These are phyloP conservation scores for Eucalyptus marginata DNA, from an alignment of 345 rosid genomes.

Conservation along the genomic window DNA sequence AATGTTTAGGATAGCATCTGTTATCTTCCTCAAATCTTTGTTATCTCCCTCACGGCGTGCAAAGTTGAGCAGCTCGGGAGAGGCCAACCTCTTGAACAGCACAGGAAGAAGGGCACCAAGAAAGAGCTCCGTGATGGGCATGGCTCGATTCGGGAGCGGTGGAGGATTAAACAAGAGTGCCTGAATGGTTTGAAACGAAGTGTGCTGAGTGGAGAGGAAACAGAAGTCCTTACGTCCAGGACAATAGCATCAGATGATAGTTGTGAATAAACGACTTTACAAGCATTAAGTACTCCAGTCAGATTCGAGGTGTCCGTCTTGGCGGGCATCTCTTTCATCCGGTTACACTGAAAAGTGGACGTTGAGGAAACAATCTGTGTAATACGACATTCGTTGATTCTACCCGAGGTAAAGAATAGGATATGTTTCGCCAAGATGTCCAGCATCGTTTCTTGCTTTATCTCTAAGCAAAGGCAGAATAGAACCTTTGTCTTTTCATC, in stretches of 20 bases:
- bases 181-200: too few relatives aligned
- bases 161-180: too few relatives aligned
- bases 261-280: background rate
- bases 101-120: too few relatives aligned
- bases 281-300: background rate
- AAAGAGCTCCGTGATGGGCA: too few relatives aligned
- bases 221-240: too few relatives aligned
- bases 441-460: background rate
- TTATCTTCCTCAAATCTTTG: too few relatives aligned
- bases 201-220: too few relatives aligned
- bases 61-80: too few relatives aligned
- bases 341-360: background rate
- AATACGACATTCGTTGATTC: background rate
- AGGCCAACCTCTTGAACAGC: too few relatives aligned
- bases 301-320: background rate
- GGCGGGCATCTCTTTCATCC: background rate
- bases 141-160: too few relatives aligned
- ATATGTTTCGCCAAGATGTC: background rate
- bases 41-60: too few relatives aligned
- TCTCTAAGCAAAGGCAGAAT: background rate
- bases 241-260: background rate
- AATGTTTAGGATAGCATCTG: too few relatives aligned
- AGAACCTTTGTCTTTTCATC: background rate
- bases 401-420: background rate
- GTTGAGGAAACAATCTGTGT: background rate